Base-by-base conservation (phyloP, 1,139 yeast species). In the Kurtzmaniella quercitrusa region DNA sequence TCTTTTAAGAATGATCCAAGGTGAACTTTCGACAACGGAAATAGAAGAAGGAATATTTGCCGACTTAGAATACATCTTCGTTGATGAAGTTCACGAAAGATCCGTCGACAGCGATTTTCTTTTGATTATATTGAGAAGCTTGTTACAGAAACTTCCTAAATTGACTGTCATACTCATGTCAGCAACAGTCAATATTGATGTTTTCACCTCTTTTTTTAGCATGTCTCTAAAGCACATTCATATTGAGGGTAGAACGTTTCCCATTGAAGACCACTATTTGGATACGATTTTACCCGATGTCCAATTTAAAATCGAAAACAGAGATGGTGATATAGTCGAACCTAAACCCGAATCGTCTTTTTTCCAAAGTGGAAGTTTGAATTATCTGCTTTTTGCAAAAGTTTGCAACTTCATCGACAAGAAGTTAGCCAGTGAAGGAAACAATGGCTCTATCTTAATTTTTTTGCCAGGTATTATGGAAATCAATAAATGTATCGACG, bases 11-110 rank as follows among this genome's bases (percentile, higher is more conserved):
- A 86, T 91, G 82, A 69, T 93, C 34, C 97, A 91, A 58, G 66
- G 75, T 2, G 59, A 58, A 40, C 51, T 65, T 44, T 43, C 57
- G 3, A 40, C 27, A 6, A 65, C 41, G 39, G 19, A 36, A 19
- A 19, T 36, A 9, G 44, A 53, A 3, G 48, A 53, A 14, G 56
- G 65, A 1, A 66, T 81, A 40, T 72, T 89, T 45, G 72, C 76
- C n/a, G 68, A 77, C 44, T 63, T 84, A 37, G 78, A 79, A 15
- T 88, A 85, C 53, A 75, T 91, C 21, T 81, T 93, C 38, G 81
- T 93, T 41, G 98, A 93, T 68, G 98, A 93, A 64, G 98, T 93
- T 12, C 98, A 93, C 58, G 98, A 93, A 63, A 70, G 98, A 51
- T 89, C 97, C 0, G 79, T 93, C 41, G 98, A 93, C 56, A 82